These are phyloP conservation scores for Hypoxylon crocopeplum DNA, from an alignment of 495 filamentous ascomycete genomes.

Conservation along the genomic window DNA sequence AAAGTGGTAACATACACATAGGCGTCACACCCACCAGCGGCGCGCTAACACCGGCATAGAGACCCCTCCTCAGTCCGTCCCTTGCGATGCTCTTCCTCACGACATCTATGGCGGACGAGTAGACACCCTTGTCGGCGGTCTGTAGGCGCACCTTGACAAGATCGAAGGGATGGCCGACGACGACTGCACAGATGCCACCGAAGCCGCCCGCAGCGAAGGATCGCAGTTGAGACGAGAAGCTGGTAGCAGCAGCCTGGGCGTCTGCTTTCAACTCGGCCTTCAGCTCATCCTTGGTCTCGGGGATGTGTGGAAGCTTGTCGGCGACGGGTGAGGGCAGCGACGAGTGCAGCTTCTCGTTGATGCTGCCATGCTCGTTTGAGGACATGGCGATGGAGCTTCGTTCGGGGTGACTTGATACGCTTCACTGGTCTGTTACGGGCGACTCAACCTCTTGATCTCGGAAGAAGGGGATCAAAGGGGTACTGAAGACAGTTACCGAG, in stretches of 20 bases:
- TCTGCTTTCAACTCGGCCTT: slow-evolving; percentile 58
- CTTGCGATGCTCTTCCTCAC: slow-evolving; percentile 84
- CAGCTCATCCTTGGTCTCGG: slow-evolving; percentile 58
- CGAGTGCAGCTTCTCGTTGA: slow-evolving; percentile 47
- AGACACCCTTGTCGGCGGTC: slow-evolving; percentile 93
- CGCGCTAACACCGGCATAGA: slow-evolving; percentile 97
- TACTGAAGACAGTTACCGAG: too few relatives aligned
- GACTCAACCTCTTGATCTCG: too few relatives aligned
- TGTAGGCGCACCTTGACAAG: slow-evolving; percentile 97
- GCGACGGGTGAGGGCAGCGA: slow-evolving; percentile 48
- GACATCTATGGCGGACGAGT: slow-evolving; percentile 89
- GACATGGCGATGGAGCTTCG: slow-evolving; percentile 32
- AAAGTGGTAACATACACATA: slow-evolving; percentile 78
- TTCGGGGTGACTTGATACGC: too few relatives aligned
- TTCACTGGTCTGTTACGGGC: too few relatives aligned
- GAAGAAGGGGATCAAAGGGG: too few relatives aligned
- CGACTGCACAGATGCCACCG: slow-evolving; percentile 90
- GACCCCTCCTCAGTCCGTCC: slow-evolving; percentile 80
- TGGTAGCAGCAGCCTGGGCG: slow-evolving; percentile 53
- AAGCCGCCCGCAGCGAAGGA: slow-evolving; percentile 90
- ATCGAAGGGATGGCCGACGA: slow-evolving; percentile 96
- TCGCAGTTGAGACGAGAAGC: slow-evolving; percentile 63
- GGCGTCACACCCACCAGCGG: slow-evolving; percentile 95
- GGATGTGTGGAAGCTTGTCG: slow-evolving; percentile 57
- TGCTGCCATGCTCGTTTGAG: slow-evolving; percentile 34